Conservation (phyloP, 2,329 filamentous ascomycete species). For the Diaporthe humulicola region DNA sequence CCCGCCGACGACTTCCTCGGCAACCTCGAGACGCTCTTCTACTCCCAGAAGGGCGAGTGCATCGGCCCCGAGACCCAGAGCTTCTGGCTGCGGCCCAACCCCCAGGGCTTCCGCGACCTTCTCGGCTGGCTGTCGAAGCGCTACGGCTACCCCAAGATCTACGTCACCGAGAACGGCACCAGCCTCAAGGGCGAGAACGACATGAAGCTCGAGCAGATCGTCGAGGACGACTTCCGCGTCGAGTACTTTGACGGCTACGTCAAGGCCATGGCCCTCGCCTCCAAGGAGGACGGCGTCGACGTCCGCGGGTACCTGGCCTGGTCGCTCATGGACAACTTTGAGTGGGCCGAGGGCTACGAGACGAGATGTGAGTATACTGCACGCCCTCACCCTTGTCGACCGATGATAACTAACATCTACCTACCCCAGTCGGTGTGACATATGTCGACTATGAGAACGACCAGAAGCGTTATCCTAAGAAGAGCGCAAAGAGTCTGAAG, state of each 20-base stretch:
- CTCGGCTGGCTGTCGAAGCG: constrained; percentile 83
- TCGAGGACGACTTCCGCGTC: constrained; percentile 85
- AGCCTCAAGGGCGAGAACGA: constrained; percentile 88
- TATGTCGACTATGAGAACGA: constrained; percentile 86
- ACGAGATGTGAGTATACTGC: constrained; percentile 63
- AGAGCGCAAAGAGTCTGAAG: constrained; percentile 81
- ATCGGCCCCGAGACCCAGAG: constrained; percentile 88
- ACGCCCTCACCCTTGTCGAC: no score
- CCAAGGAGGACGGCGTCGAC: constrained; percentile 79
- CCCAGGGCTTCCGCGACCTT: constrained; percentile 82
- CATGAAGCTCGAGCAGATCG: constrained; percentile 75
- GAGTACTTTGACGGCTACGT: constrained; percentile 86
- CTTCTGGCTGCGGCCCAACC: constrained; percentile 82
- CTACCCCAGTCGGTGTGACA: constrained; percentile 77
- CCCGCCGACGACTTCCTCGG: constrained; percentile 78
- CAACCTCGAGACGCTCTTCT: constrained; percentile 79
- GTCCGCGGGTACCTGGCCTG: constrained; percentile 87
- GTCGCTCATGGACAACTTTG: constrained; percentile 92
- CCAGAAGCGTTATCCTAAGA: constrained; percentile 86
- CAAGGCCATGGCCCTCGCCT: constrained; percentile 80
- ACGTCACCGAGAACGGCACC: constrained; percentile 91
- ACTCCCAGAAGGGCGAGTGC: constrained; percentile 78
- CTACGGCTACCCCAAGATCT: constrained; percentile 82
- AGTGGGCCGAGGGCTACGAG: constrained; percentile 93
- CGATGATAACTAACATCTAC: neutral